Evolutionary conservation across 768 basidiomycete genomes (phyloP), one percentile per base, ranked within the genome.

Genomic region (Crepidotus variabilis): DNA sequence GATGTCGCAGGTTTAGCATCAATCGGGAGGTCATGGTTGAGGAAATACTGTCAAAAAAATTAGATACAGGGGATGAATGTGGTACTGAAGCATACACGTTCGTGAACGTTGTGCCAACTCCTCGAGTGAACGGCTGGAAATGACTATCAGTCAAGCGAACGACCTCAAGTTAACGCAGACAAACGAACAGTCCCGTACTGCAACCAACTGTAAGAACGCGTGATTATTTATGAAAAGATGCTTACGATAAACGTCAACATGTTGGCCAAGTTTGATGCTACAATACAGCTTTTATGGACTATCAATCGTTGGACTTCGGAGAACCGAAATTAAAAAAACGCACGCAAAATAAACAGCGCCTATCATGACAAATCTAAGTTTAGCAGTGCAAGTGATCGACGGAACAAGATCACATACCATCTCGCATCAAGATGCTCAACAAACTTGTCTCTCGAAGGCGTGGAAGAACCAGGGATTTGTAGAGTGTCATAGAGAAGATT

Each of bases 1-100:
- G 74, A 54, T 73, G 68, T n/a, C 75, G 72, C 18, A 78, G 59
- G 60, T 77, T 77, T 45, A 78, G 66, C 70, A 74, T 72, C 14
- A 77, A 63, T 8, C 75, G 68, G 2, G 77, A 71, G 16, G 75
- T 72, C 68, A 75, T 67, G 39, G 73, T 60, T 0, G 72, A 72
- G 6, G 77, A 73, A 11, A 72, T 66, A 18, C 74, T 75, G 35
- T 32, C 23, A 54, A 55, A 18, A 21, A 50, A 6, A 47, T 47
- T 24, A 51, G 28, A 21, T n/a, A 33, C 11, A 47, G 28, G 23
- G 32, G 7, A 49, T 9, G 43, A 39, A n/a, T 14, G 16, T 22
- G 45, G 2, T 47, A 20, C 9, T 21, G 23, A 48, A 14, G 64
- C 71, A 49, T 53, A 75, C 74, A 73, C 56, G 55, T 77, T 77